phyloP scores from a whole-genome alignment of 169 alveolate genomes.

The Babesia sp. region DNA sequence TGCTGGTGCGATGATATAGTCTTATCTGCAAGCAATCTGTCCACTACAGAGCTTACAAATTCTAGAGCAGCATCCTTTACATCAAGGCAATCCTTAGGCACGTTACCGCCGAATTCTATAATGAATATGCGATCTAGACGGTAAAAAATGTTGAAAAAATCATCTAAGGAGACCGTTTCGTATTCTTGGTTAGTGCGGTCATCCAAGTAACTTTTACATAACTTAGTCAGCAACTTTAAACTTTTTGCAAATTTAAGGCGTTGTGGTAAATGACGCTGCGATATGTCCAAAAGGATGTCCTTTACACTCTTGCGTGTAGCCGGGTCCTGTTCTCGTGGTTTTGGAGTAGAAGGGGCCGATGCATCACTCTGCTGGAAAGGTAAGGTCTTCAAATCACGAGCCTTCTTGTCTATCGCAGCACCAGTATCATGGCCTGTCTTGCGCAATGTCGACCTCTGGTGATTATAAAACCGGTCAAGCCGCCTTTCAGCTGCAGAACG shows the following conservation, averaged over 20 bases:
- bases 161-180: constrained; percentile 14
- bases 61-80: constrained; percentile 30
- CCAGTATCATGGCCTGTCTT: constrained; percentile 6
- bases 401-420: neutral
- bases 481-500: constrained; percentile 77
- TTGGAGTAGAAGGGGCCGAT: neutral
- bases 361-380: constrained; percentile 30
- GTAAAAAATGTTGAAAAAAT: constrained; percentile 27
- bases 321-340: constrained; percentile 2
- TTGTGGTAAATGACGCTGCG: constrained; percentile 37
- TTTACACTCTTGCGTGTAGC: constrained; percentile 15
- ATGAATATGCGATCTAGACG: constrained; percentile 25
- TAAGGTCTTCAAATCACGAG: constrained; percentile 13
- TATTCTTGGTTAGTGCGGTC: constrained; percentile 38
- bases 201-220: constrained; percentile 22
- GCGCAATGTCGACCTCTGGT: constrained; percentile 56
- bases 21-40: neutral
- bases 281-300: constrained; percentile 45
- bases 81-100: constrained; percentile 55
- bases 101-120: constrained; percentile 41
- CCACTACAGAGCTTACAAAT: constrained; percentile 17
- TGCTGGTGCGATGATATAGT: neutral
- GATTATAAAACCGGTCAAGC: constrained; percentile 73
- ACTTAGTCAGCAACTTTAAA: constrained; percentile 34
- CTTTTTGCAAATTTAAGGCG: constrained; percentile 47